Evolutionary conservation across 805 yeast genomes (phyloP), one percentile per base, ranked within the genome.

Genomic region (Blastobotrys parvus): DNA sequence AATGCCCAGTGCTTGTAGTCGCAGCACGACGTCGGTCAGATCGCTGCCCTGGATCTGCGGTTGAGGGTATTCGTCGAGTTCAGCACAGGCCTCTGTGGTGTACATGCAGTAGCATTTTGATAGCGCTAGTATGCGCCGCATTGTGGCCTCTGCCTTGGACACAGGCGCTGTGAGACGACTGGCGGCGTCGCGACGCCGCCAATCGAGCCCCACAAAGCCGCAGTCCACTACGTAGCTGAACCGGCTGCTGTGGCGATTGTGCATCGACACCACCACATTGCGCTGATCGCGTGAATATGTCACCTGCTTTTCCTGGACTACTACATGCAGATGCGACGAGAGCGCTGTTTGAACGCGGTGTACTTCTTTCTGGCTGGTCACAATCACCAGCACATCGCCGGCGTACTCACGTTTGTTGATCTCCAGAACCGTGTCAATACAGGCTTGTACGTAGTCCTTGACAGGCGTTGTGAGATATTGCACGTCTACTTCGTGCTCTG

Each of bases 1-100:
- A 3, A 87, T 75, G 1, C 75, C 74, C 37, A 87, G 61, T 1
- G 84, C 77, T 56, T 82, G 84, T 38, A 86, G 62, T 35, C 82
- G 60, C 23, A 87, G 57, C 50, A 85, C 66, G 3, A 84, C 79
- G 50, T 79, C 79, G 27, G 81, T 69, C 42, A 88, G 61, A 56
- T 85, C 84, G 0, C 88, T 77, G 54, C 94, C 65, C 56, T 82
- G 90, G 42, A 87, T 82, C 61, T 86, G 94, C 0, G 94, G 42
- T 6, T 30, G 10, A 20, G 94, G 0, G 87, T 80, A 0, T 74
- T 70, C 90, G 75, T 41, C 92, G 92, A 19, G 90, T 89, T 67
- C 92, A 72, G 33, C 88, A 72, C 51, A 95, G 64, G 61, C 85
- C 7, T 21, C 29, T 4, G 34, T 38, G n/a, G 45, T 32, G 27